phyloP scores from a whole-genome alignment of 2,329 filamentous ascomycete species.

The Neonectria sp. region DNA sequence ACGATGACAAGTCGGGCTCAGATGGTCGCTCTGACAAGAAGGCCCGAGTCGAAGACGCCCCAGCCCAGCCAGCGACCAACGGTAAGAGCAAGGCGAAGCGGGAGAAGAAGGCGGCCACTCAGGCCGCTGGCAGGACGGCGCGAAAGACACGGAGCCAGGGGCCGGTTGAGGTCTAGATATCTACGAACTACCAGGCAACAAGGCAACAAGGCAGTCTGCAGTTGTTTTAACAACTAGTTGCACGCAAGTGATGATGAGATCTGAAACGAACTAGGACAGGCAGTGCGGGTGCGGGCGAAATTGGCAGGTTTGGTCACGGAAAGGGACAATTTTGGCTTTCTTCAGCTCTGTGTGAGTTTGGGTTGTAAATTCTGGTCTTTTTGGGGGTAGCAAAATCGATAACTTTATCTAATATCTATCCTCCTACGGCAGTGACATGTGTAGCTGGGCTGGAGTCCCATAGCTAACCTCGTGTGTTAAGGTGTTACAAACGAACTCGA shows the following conservation, averaged over 20 bases:
- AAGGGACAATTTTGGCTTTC: conserved; percentile 17
- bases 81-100: conserved; percentile 47
- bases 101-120: conserved; percentile 51
- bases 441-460: background rate
- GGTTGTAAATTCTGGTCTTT: conserved; percentile 38
- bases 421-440: background rate
- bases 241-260: conserved; percentile 16
- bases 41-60: conserved; percentile 55
- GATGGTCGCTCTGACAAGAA: conserved; percentile 58
- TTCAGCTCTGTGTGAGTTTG: conserved; percentile 34
- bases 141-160: conserved; percentile 62
- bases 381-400: conserved; percentile 33
- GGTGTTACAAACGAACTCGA: background rate
- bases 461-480: no score
- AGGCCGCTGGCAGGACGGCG: conserved; percentile 53
- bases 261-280: conserved; percentile 6
- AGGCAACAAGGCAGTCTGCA: background rate
- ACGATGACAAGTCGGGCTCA: conserved; percentile 44
- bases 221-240: background rate
- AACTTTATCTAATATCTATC: background rate
- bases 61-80: conserved; percentile 40
- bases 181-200: background rate
- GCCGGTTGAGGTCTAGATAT: conserved; percentile 47
- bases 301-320: conserved; percentile 35
- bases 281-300: conserved; percentile 41